A percentile compares a stretch with the other conserved stretches of the same genome.
phyloP scores from a whole-genome alignment of 768 basidiomycete genomes.

The Candolleomyces aberdarensis region DNA sequence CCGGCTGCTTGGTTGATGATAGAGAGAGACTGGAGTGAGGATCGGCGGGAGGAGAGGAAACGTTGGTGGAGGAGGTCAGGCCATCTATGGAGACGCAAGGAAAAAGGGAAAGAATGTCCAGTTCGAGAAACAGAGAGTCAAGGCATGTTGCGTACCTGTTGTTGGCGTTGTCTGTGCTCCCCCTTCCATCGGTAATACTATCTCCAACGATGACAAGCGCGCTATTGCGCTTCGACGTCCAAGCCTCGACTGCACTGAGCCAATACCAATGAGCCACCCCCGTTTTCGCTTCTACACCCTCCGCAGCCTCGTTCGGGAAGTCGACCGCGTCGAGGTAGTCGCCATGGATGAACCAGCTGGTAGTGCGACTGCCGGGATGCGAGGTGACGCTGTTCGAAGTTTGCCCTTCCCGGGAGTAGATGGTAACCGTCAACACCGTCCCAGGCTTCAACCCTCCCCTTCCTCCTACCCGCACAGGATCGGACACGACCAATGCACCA shows the following conservation, averaged over 20 bases:
- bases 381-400: conserved; percentile 37
- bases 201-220: conserved; percentile 47
- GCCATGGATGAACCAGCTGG: conserved; percentile 38
- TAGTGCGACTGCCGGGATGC: conserved; percentile 51
- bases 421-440: conserved; percentile 36
- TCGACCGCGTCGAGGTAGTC: conserved; percentile 33
- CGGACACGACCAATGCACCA: conserved; percentile 43
- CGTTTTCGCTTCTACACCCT: conserved; percentile 12
- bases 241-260: conserved; percentile 41
- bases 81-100: conserved; percentile 30
- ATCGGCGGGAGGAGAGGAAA: conserved; percentile 29
- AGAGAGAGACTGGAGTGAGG: conserved; percentile 30
- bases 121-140: not conserved
- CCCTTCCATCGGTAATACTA: conserved; percentile 52
- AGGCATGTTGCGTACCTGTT: conserved; percentile 30
- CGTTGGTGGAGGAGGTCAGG: conserved; percentile 45
- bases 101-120: not conserved
- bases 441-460: conserved; percentile 25
- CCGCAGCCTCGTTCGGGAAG: conserved; percentile 26
- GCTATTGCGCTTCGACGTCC: conserved; percentile 25
- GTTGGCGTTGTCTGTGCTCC: conserved; percentile 40
- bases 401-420: conserved; percentile 41
- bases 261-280: conserved; percentile 34
- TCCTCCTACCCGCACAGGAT: conserved; percentile 36
- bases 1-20: conserved; percentile 51